Base-by-base conservation (phyloP, 148 eudicot genomes). In the Heliamphora exappendiculata region DNA sequence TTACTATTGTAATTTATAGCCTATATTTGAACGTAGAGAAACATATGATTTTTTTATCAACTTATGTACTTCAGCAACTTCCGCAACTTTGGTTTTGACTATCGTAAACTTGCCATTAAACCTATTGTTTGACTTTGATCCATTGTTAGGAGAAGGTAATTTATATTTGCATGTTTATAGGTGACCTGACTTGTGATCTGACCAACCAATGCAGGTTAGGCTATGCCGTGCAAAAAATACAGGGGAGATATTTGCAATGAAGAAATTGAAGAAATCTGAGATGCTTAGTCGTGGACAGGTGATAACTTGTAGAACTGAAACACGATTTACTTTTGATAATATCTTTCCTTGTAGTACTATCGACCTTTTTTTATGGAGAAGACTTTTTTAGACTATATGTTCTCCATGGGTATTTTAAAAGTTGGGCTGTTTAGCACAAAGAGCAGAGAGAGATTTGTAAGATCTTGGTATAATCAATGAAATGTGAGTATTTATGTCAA, bases 231-330 rank as follows among this genome's bases (percentile, higher is more conserved):
- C 88, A 33, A 86, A 83, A 80, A 82, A 34, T 75, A 86, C 93
- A 1, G 91, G 93, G 34, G 91, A 90, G 78, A 84, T 90, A 41
- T 90, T 68, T 85, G 93, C 91, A 28, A 80, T 90, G 89, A 90
- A 88, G 87, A 90, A 88, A 77, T 70, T 90, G 81, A 90, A 83
- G 85, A 90, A 88, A 85, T 88, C 89, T 2, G 93, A 90, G 47
- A 90, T 90, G 93, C 89, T 90, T 79, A 90, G 88, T 75, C 87
- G 91, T 55, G 93, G 93, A 59, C 93, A 90, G 93, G 93, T 90
- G 75, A 80, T 60, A 39, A 54, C 57, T 22, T 14, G 59, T 60
- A 19, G 12, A 37, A 28, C 5, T 39, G 16, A 24, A 29, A 33
- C 22, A 7, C n/a, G 3, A 29, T 66, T 31, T 17, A 34, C 51